Evolutionary conservation across 208 protist genomes (phyloP).

Genomic region (Leishmania braziliensis): DNA sequence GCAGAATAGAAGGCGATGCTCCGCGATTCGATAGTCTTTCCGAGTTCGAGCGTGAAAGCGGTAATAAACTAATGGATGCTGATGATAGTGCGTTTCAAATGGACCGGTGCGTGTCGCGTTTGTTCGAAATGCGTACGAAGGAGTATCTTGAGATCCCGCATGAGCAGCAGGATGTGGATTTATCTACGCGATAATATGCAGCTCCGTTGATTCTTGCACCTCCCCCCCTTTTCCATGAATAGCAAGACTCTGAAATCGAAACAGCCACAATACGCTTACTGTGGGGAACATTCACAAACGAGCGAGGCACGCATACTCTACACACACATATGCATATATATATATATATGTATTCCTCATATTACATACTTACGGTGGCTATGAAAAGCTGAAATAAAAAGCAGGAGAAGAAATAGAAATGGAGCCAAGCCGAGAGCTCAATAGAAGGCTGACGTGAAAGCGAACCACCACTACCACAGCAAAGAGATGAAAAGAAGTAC

Average conservation of each 20-base stretch:
- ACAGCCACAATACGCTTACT: neutral
- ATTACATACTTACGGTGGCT: too few relatives aligned
- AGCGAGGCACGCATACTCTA: neutral
- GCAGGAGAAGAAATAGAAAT: neutral
- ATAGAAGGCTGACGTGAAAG: too few relatives aligned
- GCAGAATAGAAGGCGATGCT: constrained; percentile 18
- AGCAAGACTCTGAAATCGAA: neutral
- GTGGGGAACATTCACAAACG: neutral
- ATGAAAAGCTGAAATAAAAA: neutral
- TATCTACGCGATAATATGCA: constrained; percentile 22
- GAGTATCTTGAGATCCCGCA: constrained; percentile 84
- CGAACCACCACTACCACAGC: neutral
- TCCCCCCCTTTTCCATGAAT: neutral
- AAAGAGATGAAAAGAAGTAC: neutral
- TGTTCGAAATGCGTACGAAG: constrained; percentile 89
- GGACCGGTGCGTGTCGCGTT: constrained; percentile 81
- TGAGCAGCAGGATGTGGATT: constrained; percentile 27
- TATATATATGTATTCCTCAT: neutral
- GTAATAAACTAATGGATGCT: constrained; percentile 65
- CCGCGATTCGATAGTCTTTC: constrained; percentile 50
- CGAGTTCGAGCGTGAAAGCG: constrained; percentile 75
- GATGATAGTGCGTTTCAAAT: constrained; percentile 86
- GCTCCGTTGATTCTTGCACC: neutral
- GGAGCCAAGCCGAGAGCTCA: too few relatives aligned
- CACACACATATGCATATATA: neutral